Conservation (phyloP, 345 rosid genomes). For the Bruguiera gymnorhiza region DNA sequence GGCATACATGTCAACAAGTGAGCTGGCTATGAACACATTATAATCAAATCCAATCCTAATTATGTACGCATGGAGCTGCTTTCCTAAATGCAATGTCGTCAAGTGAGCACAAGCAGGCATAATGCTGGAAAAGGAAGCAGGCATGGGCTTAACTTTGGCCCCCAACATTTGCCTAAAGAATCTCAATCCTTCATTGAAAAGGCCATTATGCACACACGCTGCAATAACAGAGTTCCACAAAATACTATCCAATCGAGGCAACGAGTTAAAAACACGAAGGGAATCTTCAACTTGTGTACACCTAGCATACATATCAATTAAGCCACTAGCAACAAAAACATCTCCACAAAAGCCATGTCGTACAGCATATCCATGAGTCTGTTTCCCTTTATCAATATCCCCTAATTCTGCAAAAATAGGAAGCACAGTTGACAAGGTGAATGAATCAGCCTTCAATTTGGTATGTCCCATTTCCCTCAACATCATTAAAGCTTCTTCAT, state of each 20-base stretch:
- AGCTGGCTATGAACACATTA: constrained; percentile 64
- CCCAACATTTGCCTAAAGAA: constrained; percentile 59
- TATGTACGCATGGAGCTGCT: constrained; percentile 77
- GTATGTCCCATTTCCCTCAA: constrained; percentile 59
- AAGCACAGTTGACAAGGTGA: constrained; percentile 76
- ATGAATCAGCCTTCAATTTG: constrained; percentile 64
- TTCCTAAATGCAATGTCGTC: constrained; percentile 63
- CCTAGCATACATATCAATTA: constrained; percentile 82
- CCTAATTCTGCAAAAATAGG: constrained; percentile 65
- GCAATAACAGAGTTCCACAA: constrained; percentile 79
- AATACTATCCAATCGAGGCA: constrained; percentile 52
- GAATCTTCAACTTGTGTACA: constrained; percentile 56
- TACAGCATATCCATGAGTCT: constrained; percentile 73
- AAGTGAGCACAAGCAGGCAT: constrained; percentile 84
- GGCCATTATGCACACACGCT: constrained; percentile 70
- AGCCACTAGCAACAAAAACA: constrained; percentile 59
- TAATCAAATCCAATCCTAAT: constrained; percentile 47
- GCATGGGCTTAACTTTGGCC: constrained; percentile 51
- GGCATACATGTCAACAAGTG: constrained; percentile 88
- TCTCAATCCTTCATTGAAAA: constrained; percentile 56
- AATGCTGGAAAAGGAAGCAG: constrained; percentile 66
- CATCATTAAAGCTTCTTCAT: constrained; percentile 61
- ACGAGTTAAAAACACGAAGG: constrained; percentile 35
- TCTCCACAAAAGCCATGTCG: constrained; percentile 55
- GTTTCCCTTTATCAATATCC: constrained; percentile 62